These are phyloP conservation scores for Apophysomyces variabilis DNA, from an alignment of 371 early-diverging fungal species.

Conservation along the genomic window DNA sequence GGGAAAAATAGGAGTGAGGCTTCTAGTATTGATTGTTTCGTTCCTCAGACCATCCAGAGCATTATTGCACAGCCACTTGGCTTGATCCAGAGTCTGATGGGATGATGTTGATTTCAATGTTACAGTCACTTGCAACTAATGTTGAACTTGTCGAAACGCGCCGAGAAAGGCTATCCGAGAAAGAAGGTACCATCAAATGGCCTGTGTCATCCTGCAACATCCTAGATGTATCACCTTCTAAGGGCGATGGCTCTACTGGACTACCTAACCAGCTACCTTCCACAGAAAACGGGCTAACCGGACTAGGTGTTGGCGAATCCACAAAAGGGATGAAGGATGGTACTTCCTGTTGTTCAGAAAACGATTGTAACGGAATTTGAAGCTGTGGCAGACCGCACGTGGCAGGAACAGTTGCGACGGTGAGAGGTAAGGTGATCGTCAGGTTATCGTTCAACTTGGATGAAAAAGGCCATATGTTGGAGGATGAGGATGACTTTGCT, in stretches of 20 bases:
- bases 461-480: slow-evolving; percentile 6
- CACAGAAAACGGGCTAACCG: slow-evolving; percentile 26
- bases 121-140: slow-evolving; percentile 1
- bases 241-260: slow-evolving; percentile 29
- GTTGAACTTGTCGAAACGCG: background rate
- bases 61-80: slow-evolving; percentile 5
- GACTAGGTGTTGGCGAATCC: slow-evolving; percentile 44
- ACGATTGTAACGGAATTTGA: slow-evolving; percentile 15
- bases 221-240: slow-evolving; percentile 15
- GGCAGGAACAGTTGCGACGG: slow-evolving; percentile 23
- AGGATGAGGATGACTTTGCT: slow-evolving; percentile 5
- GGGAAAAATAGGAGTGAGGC: background rate
- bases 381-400: slow-evolving; percentile 22
- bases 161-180: background rate
- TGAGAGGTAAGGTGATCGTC: slow-evolving; percentile 21
- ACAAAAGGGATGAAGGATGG: slow-evolving; percentile 42
- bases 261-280: slow-evolving; percentile 36
- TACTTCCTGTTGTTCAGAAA: slow-evolving; percentile 19
- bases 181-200: slow-evolving; percentile 42
- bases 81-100: background rate
- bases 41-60: too few species aligned
- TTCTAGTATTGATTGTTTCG: too few species aligned
- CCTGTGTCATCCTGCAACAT: slow-evolving; percentile 33
- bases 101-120: background rate
- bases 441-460: slow-evolving; percentile 7